Base-by-base conservation (phyloP, 371 early-diverging fungal genomes). In the Mortierella sp. region DNA sequence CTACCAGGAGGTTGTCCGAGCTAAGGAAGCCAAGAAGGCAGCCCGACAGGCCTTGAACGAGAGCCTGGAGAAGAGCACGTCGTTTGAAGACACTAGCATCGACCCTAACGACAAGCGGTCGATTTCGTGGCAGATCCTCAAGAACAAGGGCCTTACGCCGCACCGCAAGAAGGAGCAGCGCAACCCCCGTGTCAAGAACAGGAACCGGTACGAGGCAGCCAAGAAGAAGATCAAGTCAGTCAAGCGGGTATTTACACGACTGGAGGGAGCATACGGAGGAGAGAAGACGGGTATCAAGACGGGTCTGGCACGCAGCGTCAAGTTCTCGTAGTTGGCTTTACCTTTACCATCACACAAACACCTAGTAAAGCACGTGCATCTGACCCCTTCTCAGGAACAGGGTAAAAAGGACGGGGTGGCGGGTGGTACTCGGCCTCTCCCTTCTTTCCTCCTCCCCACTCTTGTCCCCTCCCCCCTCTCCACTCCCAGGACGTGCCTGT, bases 91-190 rank as follows among this genome's bases (percentile, higher is more conserved):
- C 54, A 78, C 79, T 48, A 68, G 66, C 57, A 62, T 67, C 16
- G 76, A 74, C 28, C 61, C 65, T 54, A 80, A 67, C 61, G 80
- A 84, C 48, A 96, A 97, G 80, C 94, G 98, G 52, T 79, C 83
- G 49, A 90, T 93, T 46, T 90, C 88, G 50, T 96, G 93, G 83
- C 87, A 91, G 72, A 98, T 98, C 60, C 86, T 97, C 73, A 93
- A 95, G 85, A 98, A 98, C 87, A 93, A 92, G 85, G 98, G 98
- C 55, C 87, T 98, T 44, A 93, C 95, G 29, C 98, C 97, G 39
- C 86, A 89, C 54, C 94, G 98, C 65, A 92, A 90, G 81, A 96
- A 96, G 89, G 95, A 94, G 56, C 86, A 93, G 70, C 91, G 97
- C 79, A 98, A 98, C 83, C 92, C 97, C 39, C 92, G 98, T 79